Percentiles rank a stretch among this genome's conserved stretches.
phyloP scores from a whole-genome alignment of 495 filamentous ascomycete genomes.

The Neurospora sp. region DNA sequence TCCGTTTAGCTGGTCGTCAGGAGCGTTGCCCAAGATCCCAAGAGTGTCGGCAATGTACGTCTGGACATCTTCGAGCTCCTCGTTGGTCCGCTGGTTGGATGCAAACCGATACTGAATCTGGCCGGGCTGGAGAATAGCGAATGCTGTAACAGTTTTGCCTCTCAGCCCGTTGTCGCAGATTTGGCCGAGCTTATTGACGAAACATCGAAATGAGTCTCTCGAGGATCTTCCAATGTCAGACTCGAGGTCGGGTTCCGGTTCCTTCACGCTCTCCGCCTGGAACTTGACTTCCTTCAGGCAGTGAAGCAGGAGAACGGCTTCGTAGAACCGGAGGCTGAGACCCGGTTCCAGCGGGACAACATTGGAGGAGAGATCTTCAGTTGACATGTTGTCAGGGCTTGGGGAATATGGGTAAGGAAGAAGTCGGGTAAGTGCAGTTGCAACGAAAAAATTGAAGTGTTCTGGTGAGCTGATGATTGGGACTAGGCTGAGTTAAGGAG shows the following conservation, averaged over 20 bases:
- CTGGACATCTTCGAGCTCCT: neutral
- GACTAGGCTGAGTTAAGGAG: neutral
- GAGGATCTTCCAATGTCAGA: neutral
- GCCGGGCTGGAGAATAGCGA: constrained; percentile 9
- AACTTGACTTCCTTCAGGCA: constrained; percentile 3
- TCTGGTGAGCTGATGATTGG: neutral
- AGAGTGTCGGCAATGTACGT: constrained; percentile 3
- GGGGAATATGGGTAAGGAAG: neutral
- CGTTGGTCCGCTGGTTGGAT: constrained; percentile 8
- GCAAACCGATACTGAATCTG: constrained; percentile 16
- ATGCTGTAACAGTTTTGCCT: constrained; percentile 14
- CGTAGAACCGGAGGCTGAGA: constrained; percentile 13
- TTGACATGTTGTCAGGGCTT: neutral
- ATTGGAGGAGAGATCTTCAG: neutral
- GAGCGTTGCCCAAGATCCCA: neutral
- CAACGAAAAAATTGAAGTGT: neutral
- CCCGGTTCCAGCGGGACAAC: neutral
- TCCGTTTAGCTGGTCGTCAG: neutral
- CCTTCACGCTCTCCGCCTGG: neutral
- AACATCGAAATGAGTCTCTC: constrained; percentile 7
- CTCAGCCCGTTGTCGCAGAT: constrained; percentile 13
- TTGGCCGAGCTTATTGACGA: constrained; percentile 19
- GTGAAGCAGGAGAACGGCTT: constrained; percentile 7
- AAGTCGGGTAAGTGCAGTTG: neutral
- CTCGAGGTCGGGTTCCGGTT: constrained; percentile 9